Evolutionary conservation across 108 stramenopile species (phyloP).

Genomic region (Asterionellopsis glacialis): DNA sequence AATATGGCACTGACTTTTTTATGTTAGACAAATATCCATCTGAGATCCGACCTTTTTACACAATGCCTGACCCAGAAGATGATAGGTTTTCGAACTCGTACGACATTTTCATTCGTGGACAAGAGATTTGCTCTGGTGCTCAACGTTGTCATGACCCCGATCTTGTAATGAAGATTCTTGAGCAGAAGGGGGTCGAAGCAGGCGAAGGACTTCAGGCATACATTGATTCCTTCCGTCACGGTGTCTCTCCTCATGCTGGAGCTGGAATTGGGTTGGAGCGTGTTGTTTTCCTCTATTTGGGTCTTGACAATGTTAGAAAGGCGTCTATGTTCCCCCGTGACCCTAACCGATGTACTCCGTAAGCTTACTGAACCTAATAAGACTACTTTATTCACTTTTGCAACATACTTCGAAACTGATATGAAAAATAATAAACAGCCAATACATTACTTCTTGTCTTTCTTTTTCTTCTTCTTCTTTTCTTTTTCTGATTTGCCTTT

Average conservation of each 20-base stretch:
- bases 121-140: slow-evolving; percentile 98
- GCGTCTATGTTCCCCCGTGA: slow-evolving; percentile 98
- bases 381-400: not conserved
- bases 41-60: slow-evolving; percentile 93
- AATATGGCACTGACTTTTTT: slow-evolving; percentile 95
- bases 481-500: slow-evolving; percentile 13
- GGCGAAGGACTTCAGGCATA: slow-evolving; percentile 78
- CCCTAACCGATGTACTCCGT: slow-evolving; percentile 92
- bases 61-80: slow-evolving; percentile 94
- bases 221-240: slow-evolving; percentile 88
- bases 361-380: slow-evolving; percentile 17
- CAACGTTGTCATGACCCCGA: slow-evolving; percentile 93
- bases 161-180: slow-evolving; percentile 56
- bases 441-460: not conserved
- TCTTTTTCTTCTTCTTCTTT: slow-evolving; percentile 3
- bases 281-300: slow-evolving; percentile 94
- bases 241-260: slow-evolving; percentile 90
- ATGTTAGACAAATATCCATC: slow-evolving; percentile 96
- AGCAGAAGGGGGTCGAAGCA: slow-evolving; percentile 83
- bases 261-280: slow-evolving; percentile 96
- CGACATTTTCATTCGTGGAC: slow-evolving; percentile 95
- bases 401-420: not conserved
- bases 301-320: slow-evolving; percentile 95
- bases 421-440: not conserved
- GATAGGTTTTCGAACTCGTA: slow-evolving; percentile 89